Conservation (phyloP, 2,329 filamentous ascomycete genomes). For the Curvularia lunata region DNA sequence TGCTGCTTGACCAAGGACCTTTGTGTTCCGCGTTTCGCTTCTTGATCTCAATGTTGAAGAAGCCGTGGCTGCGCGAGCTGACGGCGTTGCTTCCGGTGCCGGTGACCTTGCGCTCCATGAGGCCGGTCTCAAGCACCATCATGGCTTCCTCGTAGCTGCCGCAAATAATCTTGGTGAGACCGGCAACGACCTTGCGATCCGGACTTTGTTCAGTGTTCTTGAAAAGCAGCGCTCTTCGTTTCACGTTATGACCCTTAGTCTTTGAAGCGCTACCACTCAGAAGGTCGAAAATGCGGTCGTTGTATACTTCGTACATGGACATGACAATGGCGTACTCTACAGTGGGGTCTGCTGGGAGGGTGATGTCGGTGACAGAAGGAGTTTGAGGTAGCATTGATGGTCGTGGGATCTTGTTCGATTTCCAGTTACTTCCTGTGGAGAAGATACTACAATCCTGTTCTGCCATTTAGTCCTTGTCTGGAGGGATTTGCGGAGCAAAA, state of each 20-base stretch:
- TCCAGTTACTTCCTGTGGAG: constrained; percentile 61
- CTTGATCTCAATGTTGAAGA: constrained; percentile 95
- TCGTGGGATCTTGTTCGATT: constrained; percentile 66
- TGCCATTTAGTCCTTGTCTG: constrained; percentile 32
- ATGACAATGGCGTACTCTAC: constrained; percentile 87
- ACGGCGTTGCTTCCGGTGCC: constrained; percentile 93
- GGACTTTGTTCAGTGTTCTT: constrained; percentile 88
- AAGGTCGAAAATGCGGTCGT: constrained; percentile 95
- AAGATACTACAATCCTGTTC: constrained; percentile 63
- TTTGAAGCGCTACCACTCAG: constrained; percentile 68
- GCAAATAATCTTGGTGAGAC: constrained; percentile 88
- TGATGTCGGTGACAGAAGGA: constrained; percentile 75
- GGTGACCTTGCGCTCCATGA: constrained; percentile 84
- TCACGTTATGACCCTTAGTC: constrained; percentile 58
- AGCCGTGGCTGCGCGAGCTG: constrained; percentile 91
- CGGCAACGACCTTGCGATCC: constrained; percentile 93
- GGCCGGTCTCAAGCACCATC: constrained; percentile 85
- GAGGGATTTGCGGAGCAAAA: constrained; percentile 26
- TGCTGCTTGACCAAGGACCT: constrained; percentile 74
- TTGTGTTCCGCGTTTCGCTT: constrained; percentile 68
- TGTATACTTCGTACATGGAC: constrained; percentile 99
- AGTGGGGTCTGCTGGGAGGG: constrained; percentile 68
- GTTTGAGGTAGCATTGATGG: constrained; percentile 73
- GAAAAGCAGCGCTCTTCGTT: constrained; percentile 83
- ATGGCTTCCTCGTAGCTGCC: constrained; percentile 81